Evolutionary conservation across 495 filamentous ascomycete species (phyloP), one percentile per base, ranked within the genome.

Genomic region (Oleoguttula mirabilis): DNA sequence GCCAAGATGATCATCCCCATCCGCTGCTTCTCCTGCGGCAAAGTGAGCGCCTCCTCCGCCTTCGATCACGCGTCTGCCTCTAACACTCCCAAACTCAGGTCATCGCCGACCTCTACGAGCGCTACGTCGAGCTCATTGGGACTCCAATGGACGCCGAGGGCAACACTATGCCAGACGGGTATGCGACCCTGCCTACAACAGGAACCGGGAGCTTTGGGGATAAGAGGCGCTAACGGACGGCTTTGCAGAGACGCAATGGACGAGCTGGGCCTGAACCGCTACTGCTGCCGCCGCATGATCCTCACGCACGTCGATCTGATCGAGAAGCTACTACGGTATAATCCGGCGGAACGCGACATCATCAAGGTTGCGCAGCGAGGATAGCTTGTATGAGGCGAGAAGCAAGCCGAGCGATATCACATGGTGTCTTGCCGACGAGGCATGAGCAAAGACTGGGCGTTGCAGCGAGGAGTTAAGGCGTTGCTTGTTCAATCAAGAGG

Each of bases 291-390:
- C 34, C 77, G 90, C 58, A 98, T 98, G 90, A 71, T 98, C 54
- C 93, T 98, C 85, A 98, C 90, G n/a, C 90, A 98, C 60, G 92
- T 98, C 48, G 90, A 98, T 59, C 68, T 98, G 39, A 96, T 98
- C 49, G 90, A 98, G 72, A 98, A 98, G 69, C 73, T 98, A 15
- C 72, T 98, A 19, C 85, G 88, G 88, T 96, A 55, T 21, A 55
- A 55, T 19, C 52, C 52, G 31, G 48, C 47, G 10, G 52, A 55
- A 41, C 43, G 52, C 15, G 43, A 55, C 14, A 51, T 55, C 24
- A 21, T 48, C 31, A 50, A 45, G 41, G 15, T 28, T 28, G 25
- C 25, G n/a, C 25, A 28, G n/a, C 25, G 25, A 28, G 7, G 25
- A 28, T n/a, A n/a, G n/a, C n/a, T n/a, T n/a, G n/a, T n/a, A n/a